A percentile compares a stretch with the other conserved stretches of the same genome.
Evolutionary conservation across 2,329 filamentous ascomycete species (phyloP).

Genomic region (Penicillium sp.): DNA sequence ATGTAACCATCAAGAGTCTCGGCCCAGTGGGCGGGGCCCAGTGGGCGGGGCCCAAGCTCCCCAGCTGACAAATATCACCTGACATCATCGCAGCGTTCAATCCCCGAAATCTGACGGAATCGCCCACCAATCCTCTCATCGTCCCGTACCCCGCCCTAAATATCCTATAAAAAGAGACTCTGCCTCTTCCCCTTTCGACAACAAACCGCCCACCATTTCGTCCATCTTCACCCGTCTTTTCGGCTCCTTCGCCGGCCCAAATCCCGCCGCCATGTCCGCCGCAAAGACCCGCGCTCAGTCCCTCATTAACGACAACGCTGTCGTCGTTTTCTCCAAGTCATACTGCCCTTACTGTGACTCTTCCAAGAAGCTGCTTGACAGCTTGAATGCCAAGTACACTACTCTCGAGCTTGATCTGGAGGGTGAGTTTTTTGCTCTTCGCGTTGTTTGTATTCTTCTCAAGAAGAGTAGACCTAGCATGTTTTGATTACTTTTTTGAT

Average conservation of each 20-base stretch:
- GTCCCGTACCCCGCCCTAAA: neutral
- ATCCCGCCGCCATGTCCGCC: slow-evolving; percentile 65
- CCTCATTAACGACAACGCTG: slow-evolving; percentile 81
- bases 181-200: slow-evolving; percentile 28
- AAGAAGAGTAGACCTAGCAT: neutral
- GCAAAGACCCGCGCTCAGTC: slow-evolving; percentile 73
- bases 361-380: slow-evolving; percentile 65
- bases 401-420: slow-evolving; percentile 76
- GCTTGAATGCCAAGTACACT: slow-evolving; percentile 62
- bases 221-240: slow-evolving; percentile 69
- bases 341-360: slow-evolving; percentile 88
- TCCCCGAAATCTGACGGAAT: slow-evolving; percentile 4
- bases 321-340: slow-evolving; percentile 93
- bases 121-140: neutral
- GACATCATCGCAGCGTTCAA: slow-evolving; percentile 16
- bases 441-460: neutral
- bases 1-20: neutral
- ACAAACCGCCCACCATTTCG: slow-evolving; percentile 45
- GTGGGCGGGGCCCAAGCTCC: neutral
- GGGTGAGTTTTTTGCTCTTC: slow-evolving; percentile 47
- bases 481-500: neutral
- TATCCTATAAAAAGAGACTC: slow-evolving; percentile 10
- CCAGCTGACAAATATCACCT: slow-evolving; percentile 18
- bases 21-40: neutral
- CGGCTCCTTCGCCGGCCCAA: slow-evolving; percentile 45